Evolutionary conservation across 2,329 filamentous ascomycete genomes (phyloP), one percentile per base, ranked within the genome.

Genomic region (Sordariomycetes sp.): DNA sequence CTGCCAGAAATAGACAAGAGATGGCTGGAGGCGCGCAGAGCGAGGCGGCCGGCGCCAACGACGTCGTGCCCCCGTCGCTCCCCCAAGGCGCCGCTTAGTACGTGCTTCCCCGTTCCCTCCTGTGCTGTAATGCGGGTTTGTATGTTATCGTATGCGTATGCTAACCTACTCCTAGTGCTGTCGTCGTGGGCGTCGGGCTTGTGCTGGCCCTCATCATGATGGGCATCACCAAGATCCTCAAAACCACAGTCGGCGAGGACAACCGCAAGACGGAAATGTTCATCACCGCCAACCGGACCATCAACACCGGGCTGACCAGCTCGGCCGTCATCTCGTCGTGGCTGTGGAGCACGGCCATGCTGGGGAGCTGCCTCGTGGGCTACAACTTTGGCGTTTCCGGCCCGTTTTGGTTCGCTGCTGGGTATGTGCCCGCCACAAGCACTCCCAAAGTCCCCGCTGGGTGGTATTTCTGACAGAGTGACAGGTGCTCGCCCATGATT

Each of bases 391-490:
- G 80, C 0, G 69, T 82, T 1, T 75, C 78, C 1, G 79, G 79
- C 0, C 79, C 79, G 0, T 81, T 83, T 58, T 83, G 79, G 79
- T 83, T 79, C 60, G 79, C 78, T 2, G 79, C 78, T 53, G 80
- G 79, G 67, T 69, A 59, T 37, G 61, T 46, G 3, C 22, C 0
- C 14, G 7, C 28, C 22, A 54, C 24, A 7, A 37, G 14, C 35
- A 8, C 35, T 14, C 35, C 35, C 35, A 14, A 8, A 37, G 7
- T 37, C 35, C 14, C 7, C 7, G 7, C 14, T 7, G 35, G 14
- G 14, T 37, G 35, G 35, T 37, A 37, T 37, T 37, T 37, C 37
- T 43, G 37, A 43, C 37, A 4, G 35, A 43, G 3, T 43, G 12
- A 5, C 18, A 66, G 69, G 1, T 79, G 76, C 55, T 78, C 75